Evolutionary conservation across 2,329 filamentous ascomycete species (phyloP).

Genomic region (Botrytis deweyae): DNA sequence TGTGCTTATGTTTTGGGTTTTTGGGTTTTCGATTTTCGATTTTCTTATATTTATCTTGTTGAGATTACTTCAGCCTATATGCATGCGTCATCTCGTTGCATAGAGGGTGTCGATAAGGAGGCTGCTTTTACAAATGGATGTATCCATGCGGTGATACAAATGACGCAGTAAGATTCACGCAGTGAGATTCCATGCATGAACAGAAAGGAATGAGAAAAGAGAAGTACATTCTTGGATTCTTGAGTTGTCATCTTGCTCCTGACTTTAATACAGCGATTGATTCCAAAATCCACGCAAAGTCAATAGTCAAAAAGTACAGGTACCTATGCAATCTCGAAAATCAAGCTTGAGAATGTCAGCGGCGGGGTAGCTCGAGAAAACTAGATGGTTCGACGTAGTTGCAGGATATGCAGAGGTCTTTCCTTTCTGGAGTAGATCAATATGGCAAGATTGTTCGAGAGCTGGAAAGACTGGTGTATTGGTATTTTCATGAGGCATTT

Average conservation of each 20-base stretch:
- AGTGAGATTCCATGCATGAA: neutral
- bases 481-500: neutral
- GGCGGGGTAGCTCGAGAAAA: neutral
- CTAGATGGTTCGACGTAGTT: neutral
- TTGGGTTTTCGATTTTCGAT: neutral
- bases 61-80: neutral
- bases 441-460: neutral
- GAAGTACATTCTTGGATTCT: neutral
- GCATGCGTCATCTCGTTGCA: neutral
- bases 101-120: neutral
- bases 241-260: neutral
- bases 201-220: neutral
- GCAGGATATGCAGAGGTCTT: neutral
- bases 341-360: neutral
- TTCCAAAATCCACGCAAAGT: neutral
- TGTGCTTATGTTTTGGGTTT: neutral
- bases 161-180: neutral
- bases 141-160: neutral
- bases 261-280: fast-evolving
- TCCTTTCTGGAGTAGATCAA: neutral
- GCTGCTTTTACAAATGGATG: neutral
- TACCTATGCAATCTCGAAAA: neutral
- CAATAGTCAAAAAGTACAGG: neutral
- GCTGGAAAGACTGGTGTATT: neutral
- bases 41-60: neutral